These are phyloP conservation scores for Salix purpurea DNA, from an alignment of 345 rosid genomes.

Conservation along the genomic window DNA sequence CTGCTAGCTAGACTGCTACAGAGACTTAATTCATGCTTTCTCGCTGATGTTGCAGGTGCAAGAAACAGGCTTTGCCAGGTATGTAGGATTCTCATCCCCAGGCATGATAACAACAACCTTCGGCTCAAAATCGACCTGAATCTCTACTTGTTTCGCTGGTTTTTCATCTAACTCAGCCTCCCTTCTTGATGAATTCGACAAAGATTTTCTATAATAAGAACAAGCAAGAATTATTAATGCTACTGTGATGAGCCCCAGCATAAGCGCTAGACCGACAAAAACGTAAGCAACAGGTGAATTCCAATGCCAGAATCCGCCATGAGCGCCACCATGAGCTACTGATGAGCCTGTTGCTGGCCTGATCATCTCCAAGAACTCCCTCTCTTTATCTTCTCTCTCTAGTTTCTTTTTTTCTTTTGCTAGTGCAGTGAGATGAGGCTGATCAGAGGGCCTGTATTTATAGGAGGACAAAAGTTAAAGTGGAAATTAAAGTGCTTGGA, in stretches of 20 bases:
- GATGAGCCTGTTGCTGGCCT: constrained; percentile 4
- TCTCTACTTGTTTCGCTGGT: background rate
- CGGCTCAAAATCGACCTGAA: background rate
- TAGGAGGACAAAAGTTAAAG: background rate
- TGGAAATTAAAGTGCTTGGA: background rate
- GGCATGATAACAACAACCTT: constrained; percentile 1
- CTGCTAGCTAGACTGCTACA: too few relatives aligned
- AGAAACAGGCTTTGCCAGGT: background rate
- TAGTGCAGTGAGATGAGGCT: background rate
- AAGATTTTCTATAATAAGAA: background rate
- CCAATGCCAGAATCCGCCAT: constrained; percentile 10
- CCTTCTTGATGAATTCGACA: background rate
- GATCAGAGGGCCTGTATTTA: background rate
- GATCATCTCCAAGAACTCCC: background rate
- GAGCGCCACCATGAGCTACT: background rate
- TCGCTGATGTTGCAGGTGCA: background rate
- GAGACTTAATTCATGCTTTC: too few relatives aligned
- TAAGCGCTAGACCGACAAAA: constrained; percentile 14
- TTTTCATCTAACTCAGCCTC: background rate
- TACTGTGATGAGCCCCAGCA: background rate
- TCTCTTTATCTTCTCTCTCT: background rate
- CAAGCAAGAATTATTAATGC: background rate
- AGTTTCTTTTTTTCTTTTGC: background rate
- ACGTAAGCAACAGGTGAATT: constrained; percentile 30
- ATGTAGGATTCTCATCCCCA: background rate